Evolutionary conservation across 768 basidiomycete genomes (phyloP).

Genomic region (Russula lepida): DNA sequence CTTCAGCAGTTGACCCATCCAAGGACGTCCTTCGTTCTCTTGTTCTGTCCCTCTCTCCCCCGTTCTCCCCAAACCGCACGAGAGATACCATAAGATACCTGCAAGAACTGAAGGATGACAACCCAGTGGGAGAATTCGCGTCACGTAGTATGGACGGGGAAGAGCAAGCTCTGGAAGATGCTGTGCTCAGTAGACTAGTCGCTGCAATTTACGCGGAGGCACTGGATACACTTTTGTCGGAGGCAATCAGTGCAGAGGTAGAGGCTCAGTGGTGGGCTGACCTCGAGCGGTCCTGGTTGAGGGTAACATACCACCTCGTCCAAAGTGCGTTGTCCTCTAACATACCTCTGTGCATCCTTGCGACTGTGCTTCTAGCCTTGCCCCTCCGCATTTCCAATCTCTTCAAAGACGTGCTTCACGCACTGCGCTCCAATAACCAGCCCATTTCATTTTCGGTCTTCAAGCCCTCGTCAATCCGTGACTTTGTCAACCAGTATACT

Average conservation of each 20-base stretch:
- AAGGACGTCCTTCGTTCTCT: constrained; percentile 34
- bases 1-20: neutral
- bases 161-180: constrained; percentile 34
- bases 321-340: constrained; percentile 51
- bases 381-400: constrained; percentile 17
- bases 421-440: constrained; percentile 9
- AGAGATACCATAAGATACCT: constrained; percentile 27
- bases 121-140: neutral
- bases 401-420: constrained; percentile 20
- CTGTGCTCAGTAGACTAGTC: constrained; percentile 42
- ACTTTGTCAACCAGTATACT: neutral
- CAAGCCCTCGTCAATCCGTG: constrained; percentile 10
- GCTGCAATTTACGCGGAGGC: constrained; percentile 56
- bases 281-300: constrained; percentile 49
- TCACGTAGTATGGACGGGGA: constrained; percentile 20
- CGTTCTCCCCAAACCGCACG: constrained; percentile 25
- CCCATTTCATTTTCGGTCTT: constrained; percentile 9
- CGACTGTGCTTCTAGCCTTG: constrained; percentile 3
- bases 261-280: constrained; percentile 85
- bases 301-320: constrained; percentile 57
- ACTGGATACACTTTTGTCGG: constrained; percentile 52
- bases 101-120: constrained; percentile 21
- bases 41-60: constrained; percentile 33
- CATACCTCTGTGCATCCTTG: neutral
- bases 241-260: constrained; percentile 61